Conservation (phyloP, 306 rosid species). For the Acacia confusa region DNA sequence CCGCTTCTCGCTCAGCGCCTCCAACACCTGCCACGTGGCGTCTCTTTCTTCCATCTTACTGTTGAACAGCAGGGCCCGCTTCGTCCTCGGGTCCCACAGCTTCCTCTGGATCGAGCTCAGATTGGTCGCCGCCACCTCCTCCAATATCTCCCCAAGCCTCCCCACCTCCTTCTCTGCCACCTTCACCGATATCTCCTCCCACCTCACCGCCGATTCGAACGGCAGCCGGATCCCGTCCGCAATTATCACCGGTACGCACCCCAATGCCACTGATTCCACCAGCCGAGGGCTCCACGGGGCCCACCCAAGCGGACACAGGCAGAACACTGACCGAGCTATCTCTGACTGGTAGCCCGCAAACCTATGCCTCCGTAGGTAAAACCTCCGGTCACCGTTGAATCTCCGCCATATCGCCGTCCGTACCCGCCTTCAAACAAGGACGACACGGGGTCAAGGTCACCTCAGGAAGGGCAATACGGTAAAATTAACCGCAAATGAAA, state of each 20-base stretch:
- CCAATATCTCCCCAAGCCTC: constrained; percentile 55
- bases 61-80: constrained; percentile 64
- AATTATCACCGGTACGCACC: constrained; percentile 88
- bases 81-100: constrained; percentile 59
- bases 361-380: constrained; percentile 66
- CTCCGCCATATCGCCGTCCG: constrained; percentile 77
- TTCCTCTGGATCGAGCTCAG: constrained; percentile 61
- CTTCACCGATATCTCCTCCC: constrained; percentile 78
- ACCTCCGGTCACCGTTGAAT: constrained; percentile 67
- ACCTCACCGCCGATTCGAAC: constrained; percentile 53
- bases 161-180: constrained; percentile 84
- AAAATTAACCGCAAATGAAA: background rate
- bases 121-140: constrained; percentile 81
- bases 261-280: constrained; percentile 79
- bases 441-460: background rate
- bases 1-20: constrained; percentile 45
- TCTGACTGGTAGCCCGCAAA: constrained; percentile 90
- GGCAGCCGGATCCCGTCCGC: constrained; percentile 87
- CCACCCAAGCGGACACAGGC: constrained; percentile 93
- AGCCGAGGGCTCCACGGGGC: constrained; percentile 99
- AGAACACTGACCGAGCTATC: constrained; percentile 75
- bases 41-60: constrained; percentile 61
- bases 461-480: constrained; percentile 23
- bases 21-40: constrained; percentile 87
- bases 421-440: constrained; percentile 49